Base-by-base conservation (phyloP, 345 rosid genomes). In the Viola odorata region DNA sequence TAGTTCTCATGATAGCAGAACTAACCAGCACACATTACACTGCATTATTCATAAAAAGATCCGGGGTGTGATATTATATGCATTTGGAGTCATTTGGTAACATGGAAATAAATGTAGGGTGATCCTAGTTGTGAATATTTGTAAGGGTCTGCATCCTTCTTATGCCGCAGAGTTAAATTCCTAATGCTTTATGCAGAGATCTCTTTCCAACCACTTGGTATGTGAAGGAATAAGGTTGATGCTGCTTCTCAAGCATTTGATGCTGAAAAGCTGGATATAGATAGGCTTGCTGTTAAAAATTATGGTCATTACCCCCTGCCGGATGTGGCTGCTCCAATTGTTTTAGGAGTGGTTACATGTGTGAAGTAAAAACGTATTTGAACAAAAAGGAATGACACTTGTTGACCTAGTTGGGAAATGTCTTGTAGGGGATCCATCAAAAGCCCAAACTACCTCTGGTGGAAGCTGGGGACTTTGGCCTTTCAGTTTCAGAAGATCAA, bases 401-500 rank as follows among this genome's bases (percentile, higher is more conserved):
- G 78, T 85, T 75, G 87, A 87, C 58, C 23, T 6, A 64, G 73
- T 57, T 52, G 82, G 73, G 78, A 75, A 72, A 61, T 54, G 72
- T 63, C 37, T 65, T 62, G 77, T 57, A 67, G 87, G 74, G 55
- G 68, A 67, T 68, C 67, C 81, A 64, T 70, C 83, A 54, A 75
- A 86, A 62, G 44, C 50, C 53, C 53, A 53, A 68, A 63, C 69
- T 68, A 67, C 78, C n/a, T 58, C 63, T 8, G 61, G 70, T 57
- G 95, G 84, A 77, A 81, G 86, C 78, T 90, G 99, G 98, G 75
- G 75, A 66, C 69, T 91, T 65, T 90, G 96, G 96, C 99, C 99
- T 61, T 88, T 94, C 76, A 74, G 83, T 76, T 73, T 72, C 48
- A 75, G 70, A 65, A 70, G 70, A 62, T 73, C 91, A 48, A 77